Evolutionary conservation across 495 filamentous ascomycete genomes (phyloP).

Genomic region (Neurospora sp.): DNA sequence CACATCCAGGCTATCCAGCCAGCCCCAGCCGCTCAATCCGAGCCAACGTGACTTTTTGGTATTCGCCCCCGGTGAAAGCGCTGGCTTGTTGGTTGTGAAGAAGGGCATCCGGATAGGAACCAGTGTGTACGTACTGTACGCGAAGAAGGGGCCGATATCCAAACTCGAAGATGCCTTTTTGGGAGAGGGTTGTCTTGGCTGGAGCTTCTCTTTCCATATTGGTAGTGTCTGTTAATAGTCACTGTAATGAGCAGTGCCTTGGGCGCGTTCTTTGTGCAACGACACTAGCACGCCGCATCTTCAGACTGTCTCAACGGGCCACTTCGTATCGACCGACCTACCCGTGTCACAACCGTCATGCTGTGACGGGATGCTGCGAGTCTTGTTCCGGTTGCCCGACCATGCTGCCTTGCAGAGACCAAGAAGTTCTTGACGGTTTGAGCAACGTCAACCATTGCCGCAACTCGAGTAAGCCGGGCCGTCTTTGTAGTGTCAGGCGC

Average conservation of each 20-base stretch:
- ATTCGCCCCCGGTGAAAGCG: background rate
- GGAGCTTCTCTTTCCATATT: background rate
- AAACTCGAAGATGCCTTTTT: background rate
- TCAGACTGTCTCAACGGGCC: background rate
- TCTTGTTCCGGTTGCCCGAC: background rate
- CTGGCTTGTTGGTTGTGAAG: background rate
- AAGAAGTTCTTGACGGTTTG: background rate
- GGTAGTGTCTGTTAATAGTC: conserved; percentile 1
- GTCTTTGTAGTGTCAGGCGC: background rate
- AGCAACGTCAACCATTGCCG: background rate
- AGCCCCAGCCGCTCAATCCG: conserved; percentile 22
- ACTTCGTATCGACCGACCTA: conserved; percentile 2
- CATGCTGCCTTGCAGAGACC: background rate
- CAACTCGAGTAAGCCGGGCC: background rate
- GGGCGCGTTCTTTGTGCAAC: background rate
- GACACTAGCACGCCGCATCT: conserved; percentile 3
- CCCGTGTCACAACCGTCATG: background rate
- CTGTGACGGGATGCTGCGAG: background rate
- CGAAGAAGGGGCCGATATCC: background rate
- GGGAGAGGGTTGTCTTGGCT: conserved; percentile 6
- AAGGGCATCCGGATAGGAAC: background rate
- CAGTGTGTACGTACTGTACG: background rate
- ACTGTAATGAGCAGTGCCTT: background rate
- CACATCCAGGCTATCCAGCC: conserved; percentile 8
- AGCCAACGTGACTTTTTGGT: conserved; percentile 7